A percentile compares a stretch with the other conserved stretches of the same genome.
phyloP scores from a whole-genome alignment of 305 asterid species.

The Solanum chacoense region DNA sequence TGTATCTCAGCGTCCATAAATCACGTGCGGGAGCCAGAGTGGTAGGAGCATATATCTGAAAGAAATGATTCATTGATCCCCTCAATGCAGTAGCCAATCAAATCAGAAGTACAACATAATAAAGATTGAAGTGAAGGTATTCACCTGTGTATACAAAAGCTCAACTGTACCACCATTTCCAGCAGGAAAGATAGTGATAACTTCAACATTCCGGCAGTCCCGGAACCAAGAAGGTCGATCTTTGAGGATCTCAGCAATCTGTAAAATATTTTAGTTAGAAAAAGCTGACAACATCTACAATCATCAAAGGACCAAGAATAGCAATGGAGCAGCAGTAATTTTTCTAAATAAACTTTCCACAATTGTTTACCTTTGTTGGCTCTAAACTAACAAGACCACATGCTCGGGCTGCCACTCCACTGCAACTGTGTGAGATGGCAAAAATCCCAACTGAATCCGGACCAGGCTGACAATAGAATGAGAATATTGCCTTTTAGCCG shows the following conservation, averaged over 20 bases:
- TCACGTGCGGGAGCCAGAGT: conserved; percentile 91
- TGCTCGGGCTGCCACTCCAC: conserved; percentile 99
- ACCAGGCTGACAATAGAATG: conserved; percentile 69
- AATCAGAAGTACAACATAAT: background rate
- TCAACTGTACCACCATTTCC: conserved; percentile 92
- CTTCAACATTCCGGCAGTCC: conserved; percentile 87
- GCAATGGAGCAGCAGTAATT: background rate
- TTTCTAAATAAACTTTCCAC: background rate
- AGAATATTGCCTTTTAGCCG: background rate
- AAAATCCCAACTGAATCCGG: conserved; percentile 99
- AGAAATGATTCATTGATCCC: conserved; percentile 2
- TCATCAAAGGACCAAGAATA: background rate
- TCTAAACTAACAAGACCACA: conserved; percentile 96
- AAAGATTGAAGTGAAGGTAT: background rate
- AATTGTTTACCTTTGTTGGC: conserved; percentile 59
- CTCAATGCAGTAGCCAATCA: background rate
- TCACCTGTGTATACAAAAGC: conserved; percentile 75
- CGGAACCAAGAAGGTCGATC: conserved; percentile 89
- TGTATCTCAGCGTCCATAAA: conserved; percentile 95
- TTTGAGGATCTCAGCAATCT: conserved; percentile 94
- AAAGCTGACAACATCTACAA: background rate
- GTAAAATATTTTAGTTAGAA: background rate
- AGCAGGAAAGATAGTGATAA: conserved; percentile 78
- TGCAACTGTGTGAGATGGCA: conserved; percentile 84
- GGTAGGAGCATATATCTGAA: conserved; percentile 85